Evolutionary conservation across 176 grass and related monocot genomes (phyloP), one percentile per base, ranked within the genome.

Genomic region (Eremochloa ophiuroides): DNA sequence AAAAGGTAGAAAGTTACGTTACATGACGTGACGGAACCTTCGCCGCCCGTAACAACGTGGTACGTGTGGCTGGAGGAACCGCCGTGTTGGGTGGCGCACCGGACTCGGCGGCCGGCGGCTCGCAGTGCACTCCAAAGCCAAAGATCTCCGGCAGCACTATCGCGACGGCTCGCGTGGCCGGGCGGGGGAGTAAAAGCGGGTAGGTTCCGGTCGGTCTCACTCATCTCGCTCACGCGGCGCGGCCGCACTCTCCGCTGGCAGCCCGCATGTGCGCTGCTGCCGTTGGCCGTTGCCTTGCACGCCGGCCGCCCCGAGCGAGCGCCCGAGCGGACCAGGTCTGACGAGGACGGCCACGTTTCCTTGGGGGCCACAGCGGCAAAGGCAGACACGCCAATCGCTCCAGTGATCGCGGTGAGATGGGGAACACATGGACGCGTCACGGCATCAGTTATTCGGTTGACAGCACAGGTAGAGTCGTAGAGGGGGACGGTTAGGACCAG

Each of bases 151-250:
- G 0, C 27, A 43, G n/a, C n/a, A n/a, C 73, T 37, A 76, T 59
- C 18, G 62, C 82, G 72, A 58, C 66, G 83, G 2, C 50, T 84
- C 51, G 14, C 66, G 25, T 78, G 83, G 40, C 1, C 51, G 67
- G 51, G 18, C 23, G 55, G 47, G 4, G 15, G 17, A 13, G 23
- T 6, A 40, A 78, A 78, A 40, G 1, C 2, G 1, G 83, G 66
- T 51, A 40, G 75, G 83, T 85, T 50, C 14, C 40, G 39, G 75
- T 85, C 83, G 75, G 41, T 79, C 35, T 72, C 75, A 51, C 28
- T 22, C n/a, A 0, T 43, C 7, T 11, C 41, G 8, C 8, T 9
- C 11, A 44, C 16, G 68, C 39, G 62, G 0, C 40, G 2, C 8
- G 2, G 31, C 35, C 14, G 35, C 42, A 20, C 6, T 6, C 35